These are phyloP conservation scores for Myxozyma monticola DNA, from an alignment of 805 yeast genomes.

Conservation along the genomic window DNA sequence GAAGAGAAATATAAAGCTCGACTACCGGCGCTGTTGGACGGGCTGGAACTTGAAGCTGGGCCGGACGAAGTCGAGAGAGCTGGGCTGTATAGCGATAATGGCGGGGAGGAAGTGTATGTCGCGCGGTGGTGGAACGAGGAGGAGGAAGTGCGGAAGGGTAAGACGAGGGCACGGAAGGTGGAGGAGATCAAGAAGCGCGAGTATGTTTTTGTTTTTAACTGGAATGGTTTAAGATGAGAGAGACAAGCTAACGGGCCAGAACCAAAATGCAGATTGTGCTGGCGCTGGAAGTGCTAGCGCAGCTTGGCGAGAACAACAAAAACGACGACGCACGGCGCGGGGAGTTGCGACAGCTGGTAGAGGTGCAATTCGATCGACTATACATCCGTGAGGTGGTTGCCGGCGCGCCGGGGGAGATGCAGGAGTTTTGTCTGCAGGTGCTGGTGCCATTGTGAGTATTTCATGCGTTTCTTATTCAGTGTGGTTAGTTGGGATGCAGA, in stretches of 20 bases:
- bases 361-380: conserved; percentile 41
- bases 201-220: conserved; percentile 9
- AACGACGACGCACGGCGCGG: neutral
- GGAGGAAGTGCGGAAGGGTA: conserved; percentile 12
- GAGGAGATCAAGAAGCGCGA: conserved; percentile 28
- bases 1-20: conserved; percentile 29
- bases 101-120: conserved; percentile 19
- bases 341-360: conserved; percentile 29
- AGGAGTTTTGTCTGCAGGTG: conserved; percentile 40
- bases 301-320: neutral
- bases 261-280: conserved; percentile 42
- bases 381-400: conserved; percentile 44
- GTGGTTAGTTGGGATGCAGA: neutral
- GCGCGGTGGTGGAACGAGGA: conserved; percentile 26
- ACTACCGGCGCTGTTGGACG: conserved; percentile 15
- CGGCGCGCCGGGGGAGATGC: conserved; percentile 34
- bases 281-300: conserved; percentile 38
- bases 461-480: neutral
- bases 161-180: conserved; percentile 5
- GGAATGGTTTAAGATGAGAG: too few species aligned
- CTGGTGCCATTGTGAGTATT: conserved; percentile 37
- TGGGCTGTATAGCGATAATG: too few species aligned
- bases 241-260: conserved; percentile 1
- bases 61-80: neutral
- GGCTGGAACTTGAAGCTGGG: conserved; percentile 15